phyloP scores from a whole-genome alignment of 306 rosid species.

The Dryas octopetala region DNA sequence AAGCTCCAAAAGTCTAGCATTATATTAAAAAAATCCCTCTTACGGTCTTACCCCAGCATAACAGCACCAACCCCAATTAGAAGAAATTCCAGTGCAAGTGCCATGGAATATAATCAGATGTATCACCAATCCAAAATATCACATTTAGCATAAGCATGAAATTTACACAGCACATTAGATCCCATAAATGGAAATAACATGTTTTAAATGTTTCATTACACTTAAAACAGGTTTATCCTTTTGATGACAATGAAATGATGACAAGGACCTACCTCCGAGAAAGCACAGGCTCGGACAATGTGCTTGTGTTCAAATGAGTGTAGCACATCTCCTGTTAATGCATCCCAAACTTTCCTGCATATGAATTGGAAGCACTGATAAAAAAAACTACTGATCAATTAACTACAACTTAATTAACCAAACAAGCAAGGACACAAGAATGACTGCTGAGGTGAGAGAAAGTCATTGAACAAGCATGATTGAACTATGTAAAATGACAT shows the following conservation, averaged over 20 bases:
- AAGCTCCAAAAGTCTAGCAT: conserved; percentile 9
- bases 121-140: neutral
- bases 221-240: neutral
- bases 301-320: conserved; percentile 98
- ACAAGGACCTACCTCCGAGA: conserved; percentile 69
- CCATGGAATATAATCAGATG: neutral
- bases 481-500: too few species aligned
- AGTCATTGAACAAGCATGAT: neutral
- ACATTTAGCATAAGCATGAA: neutral
- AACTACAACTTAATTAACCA: neutral
- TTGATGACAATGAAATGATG: neutral
- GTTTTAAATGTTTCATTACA: neutral
- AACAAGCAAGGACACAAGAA: neutral
- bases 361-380: conserved; percentile 20
- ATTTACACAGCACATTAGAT: neutral
- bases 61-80: neutral
- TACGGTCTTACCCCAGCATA: neutral
- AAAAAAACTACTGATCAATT: conserved; percentile 7
- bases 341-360: conserved; percentile 98
- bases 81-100: neutral
- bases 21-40: neutral
- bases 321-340: conserved; percentile 82
- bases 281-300: conserved; percentile 93
- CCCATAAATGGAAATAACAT: neutral
- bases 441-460: neutral